Conservation (phyloP, 139 green algal species). For the Micractinium sp. region DNA sequence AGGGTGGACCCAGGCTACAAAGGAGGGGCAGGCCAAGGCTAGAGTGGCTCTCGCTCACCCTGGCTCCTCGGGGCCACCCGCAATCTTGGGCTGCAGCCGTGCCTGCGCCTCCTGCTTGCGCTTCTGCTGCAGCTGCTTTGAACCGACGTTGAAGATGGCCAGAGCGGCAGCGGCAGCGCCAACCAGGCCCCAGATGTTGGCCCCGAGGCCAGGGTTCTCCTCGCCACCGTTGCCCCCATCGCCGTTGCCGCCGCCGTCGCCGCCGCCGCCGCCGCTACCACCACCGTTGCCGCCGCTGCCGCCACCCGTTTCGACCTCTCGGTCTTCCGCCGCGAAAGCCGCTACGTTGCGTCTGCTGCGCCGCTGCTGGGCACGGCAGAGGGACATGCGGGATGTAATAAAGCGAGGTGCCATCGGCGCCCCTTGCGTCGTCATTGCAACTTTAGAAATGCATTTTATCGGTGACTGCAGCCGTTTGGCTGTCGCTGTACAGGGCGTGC, state of each 20-base stretch:
- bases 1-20: not conserved
- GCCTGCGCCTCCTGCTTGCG: not conserved
- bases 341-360: not conserved
- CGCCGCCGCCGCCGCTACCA: not conserved
- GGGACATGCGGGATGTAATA: not conserved
- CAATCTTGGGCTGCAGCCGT: not conserved
- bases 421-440: not conserved
- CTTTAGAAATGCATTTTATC: not conserved
- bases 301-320: not conserved
- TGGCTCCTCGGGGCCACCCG: not conserved
- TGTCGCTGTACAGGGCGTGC: not conserved
- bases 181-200: conserved; percentile 31
- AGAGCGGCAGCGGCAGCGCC: not conserved
- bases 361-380: not conserved
- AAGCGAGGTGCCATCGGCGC: not conserved
- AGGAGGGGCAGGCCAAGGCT: not conserved
- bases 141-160: conserved; percentile 12
- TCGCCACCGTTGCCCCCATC: not conserved
- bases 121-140: not conserved
- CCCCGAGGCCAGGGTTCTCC: not conserved
- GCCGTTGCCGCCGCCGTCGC: not conserved
- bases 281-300: not conserved
- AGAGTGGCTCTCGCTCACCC: not conserved
- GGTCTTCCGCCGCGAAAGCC: too few species aligned
- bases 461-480: not conserved